Evolutionary conservation across 306 rosid species (phyloP), one percentile per base, ranked within the genome.

Genomic region (Clitoria ternatea): DNA sequence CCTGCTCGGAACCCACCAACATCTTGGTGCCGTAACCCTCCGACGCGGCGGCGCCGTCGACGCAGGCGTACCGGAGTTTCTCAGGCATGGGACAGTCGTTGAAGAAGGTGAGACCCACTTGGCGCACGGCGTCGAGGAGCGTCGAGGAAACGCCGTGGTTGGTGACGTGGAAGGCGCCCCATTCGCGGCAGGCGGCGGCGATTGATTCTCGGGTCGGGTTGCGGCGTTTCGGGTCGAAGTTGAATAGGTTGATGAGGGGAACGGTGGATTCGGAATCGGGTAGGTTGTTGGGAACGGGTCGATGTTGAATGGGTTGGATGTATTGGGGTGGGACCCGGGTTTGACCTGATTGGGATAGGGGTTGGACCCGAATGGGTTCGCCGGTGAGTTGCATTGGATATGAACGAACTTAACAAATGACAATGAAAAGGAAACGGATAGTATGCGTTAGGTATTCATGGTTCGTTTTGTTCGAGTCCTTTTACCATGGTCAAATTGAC

Each of bases 21-120:
- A 94, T 90, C 19, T 85, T 86, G 79, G 89, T 88, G 11, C 97
- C 98, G 72, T 88, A 94, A 1, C 98, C 98, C 71, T 93, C 96
- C 18, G 98, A 59, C 13, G 90, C 96, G 39, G 89, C 76, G 23
- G 88, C 57, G 59, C 60, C 69, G 20, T 84, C 48, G 29, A 84
- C 61, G 76, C 90, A 89, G 8, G 96, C 69, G 73, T 84, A 94
- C 1, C 50, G 74, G 78, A 90, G 94, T 77, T 90, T 94, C 1
- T 84, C 87, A 0, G 67, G n/a, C 49, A 83, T 61, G 13, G 97
- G 42, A 52, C 54, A 65, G 0, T 81, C 81, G 62, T 73, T 30
- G 89, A 94, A 94, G 94, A 94, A 94, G 17, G 84, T 15, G 52
- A 72, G 85, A 43, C 89, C 96, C 4, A 50, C 68, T 23, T 78